Evolutionary conservation across 2,329 filamentous ascomycete genomes (phyloP).

Genomic region (Huntiella omanensis): DNA sequence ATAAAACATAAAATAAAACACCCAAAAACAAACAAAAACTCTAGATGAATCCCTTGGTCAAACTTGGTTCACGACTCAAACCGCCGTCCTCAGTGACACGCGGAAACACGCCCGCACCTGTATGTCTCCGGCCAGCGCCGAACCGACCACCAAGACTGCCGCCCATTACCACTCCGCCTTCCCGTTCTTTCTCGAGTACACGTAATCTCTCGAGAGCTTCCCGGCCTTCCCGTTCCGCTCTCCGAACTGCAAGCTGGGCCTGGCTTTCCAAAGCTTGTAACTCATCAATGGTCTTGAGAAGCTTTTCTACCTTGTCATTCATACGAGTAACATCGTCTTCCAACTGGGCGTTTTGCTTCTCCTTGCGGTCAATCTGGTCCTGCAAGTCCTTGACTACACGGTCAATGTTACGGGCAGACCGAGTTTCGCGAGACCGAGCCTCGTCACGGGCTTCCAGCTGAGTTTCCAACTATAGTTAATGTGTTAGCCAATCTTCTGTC

Average conservation of each 20-base stretch:
- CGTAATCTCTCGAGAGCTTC: constrained; percentile 72
- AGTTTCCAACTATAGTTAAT: constrained; percentile 51
- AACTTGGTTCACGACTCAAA: constrained; percentile 42
- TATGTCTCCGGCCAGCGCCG: constrained; percentile 19
- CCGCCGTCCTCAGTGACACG: constrained; percentile 29
- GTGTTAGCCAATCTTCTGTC: neutral
- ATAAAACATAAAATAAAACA: constrained; percentile 1
- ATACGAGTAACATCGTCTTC: constrained; percentile 69
- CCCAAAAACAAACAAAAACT: neutral
- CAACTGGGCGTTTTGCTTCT: constrained; percentile 67
- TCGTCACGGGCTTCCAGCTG: constrained; percentile 71
- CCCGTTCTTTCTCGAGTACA: constrained; percentile 72
- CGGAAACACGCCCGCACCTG: constrained; percentile 18
- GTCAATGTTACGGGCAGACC: constrained; percentile 80
- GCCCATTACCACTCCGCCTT: constrained; percentile 37
- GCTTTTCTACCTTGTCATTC: constrained; percentile 77
- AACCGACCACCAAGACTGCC: constrained; percentile 16
- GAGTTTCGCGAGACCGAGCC: constrained; percentile 61
- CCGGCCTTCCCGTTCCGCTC: constrained; percentile 74
- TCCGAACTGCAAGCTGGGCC: constrained; percentile 61
- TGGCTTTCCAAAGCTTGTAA: constrained; percentile 73
- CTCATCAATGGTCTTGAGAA: constrained; percentile 82
- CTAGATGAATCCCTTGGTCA: constrained; percentile 64
- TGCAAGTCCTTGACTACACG: constrained; percentile 87
- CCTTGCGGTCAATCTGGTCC: constrained; percentile 76